Conservation (phyloP, 805 yeast genomes). For the Torulaspora microellipsoides region DNA sequence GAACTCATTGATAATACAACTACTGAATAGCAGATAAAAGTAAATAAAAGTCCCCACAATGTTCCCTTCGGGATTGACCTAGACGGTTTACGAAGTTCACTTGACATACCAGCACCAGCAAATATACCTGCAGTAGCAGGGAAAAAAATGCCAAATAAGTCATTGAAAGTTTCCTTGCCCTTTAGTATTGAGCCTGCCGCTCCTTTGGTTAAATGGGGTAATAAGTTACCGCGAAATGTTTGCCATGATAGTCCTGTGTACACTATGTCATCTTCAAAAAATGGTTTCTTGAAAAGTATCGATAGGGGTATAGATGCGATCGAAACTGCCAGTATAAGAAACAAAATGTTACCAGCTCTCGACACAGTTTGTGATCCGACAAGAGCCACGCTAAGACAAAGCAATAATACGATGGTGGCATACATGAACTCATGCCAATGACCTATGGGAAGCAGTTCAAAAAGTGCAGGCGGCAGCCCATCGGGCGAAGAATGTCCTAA, state of each 20-base stretch:
- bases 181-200: slow-evolving; percentile 82
- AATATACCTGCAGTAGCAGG: slow-evolving; percentile 98
- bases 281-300: slow-evolving; percentile 59
- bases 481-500: slow-evolving; percentile 59
- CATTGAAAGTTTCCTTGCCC: slow-evolving; percentile 68
- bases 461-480: slow-evolving; percentile 37
- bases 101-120: slow-evolving; percentile 99
- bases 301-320: slow-evolving; percentile 83
- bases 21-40: slow-evolving; percentile 70
- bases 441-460: slow-evolving; percentile 60
- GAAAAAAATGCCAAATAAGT: slow-evolving; percentile 90
- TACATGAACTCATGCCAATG: slow-evolving; percentile 65
- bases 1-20: slow-evolving; percentile 80
- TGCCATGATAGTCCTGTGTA: slow-evolving; percentile 74
- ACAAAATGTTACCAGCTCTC: slow-evolving; percentile 71
- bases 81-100: slow-evolving; percentile 82
- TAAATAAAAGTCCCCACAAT: slow-evolving; percentile 69
- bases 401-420: slow-evolving; percentile 61
- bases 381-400: slow-evolving; percentile 71
- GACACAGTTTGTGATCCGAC: slow-evolving; percentile 81
- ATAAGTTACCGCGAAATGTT: slow-evolving; percentile 60
- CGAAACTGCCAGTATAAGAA: slow-evolving; percentile 60
- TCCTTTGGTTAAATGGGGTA: slow-evolving; percentile 78
- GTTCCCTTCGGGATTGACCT: slow-evolving; percentile 93
- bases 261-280: slow-evolving; percentile 44